These are phyloP conservation scores for Hyaloscypha finlandica DNA, from an alignment of 495 filamentous ascomycete species.

Conservation along the genomic window DNA sequence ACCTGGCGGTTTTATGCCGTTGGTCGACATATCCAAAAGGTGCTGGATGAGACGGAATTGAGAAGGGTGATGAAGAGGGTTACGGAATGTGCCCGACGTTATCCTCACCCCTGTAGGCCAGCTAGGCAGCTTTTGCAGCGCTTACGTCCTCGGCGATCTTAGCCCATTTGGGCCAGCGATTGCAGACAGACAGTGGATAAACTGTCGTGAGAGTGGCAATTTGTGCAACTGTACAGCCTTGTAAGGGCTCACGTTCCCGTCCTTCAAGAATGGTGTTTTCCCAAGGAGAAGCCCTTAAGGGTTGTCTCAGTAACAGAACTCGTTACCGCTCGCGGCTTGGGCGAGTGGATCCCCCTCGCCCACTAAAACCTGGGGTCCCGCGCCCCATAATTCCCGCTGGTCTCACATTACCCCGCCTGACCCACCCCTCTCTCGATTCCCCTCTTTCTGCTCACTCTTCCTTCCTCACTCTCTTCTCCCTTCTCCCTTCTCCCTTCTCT, in stretches of 20 bases:
- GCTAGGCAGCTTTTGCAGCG: no score
- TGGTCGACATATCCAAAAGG: not conserved
- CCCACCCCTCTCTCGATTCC: not conserved
- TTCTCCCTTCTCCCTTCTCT: not conserved
- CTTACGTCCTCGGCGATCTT: no score
- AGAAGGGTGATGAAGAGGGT: not conserved
- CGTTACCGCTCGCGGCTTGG: not conserved
- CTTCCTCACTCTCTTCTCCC: not conserved
- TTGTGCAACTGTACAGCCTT: no score
- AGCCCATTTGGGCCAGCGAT: no score
- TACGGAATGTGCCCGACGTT: not conserved
- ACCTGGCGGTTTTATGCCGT: not conserved
- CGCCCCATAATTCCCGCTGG: not conserved
- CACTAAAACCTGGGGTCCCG: not conserved
- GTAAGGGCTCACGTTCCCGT: no score
- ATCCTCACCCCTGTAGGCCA: not conserved
- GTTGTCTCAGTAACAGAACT: not conserved
- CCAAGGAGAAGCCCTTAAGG: not conserved
- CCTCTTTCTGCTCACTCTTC: not conserved
- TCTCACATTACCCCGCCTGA: slow-evolving; percentile 10
- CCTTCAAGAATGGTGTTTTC: not conserved
- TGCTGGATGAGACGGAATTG: not conserved
- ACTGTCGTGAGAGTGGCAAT: no score
- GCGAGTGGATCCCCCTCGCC: not conserved
- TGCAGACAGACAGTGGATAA: no score